phyloP scores from a whole-genome alignment of 2,329 filamentous ascomycete species.

The Venturia oleaginea region DNA sequence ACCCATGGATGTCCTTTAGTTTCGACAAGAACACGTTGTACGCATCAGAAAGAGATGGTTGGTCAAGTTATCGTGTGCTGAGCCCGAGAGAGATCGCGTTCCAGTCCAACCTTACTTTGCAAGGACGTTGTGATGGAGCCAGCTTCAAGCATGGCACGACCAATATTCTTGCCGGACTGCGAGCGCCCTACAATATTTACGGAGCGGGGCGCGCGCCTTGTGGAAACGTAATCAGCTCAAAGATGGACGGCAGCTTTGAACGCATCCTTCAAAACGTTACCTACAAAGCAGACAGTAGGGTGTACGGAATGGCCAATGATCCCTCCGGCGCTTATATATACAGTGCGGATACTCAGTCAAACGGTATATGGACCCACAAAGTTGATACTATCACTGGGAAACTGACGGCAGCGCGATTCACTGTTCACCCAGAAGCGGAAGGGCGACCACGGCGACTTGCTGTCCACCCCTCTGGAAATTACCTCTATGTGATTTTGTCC shows the following conservation, averaged over 20 bases:
- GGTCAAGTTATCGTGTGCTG: conserved; percentile 1
- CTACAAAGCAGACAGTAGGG: neutral
- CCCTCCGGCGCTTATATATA: conserved; percentile 1
- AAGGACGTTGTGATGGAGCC: conserved; percentile 5
- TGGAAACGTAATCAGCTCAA: neutral
- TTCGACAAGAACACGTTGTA: conserved; percentile 4
- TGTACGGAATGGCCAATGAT: conserved; percentile 8
- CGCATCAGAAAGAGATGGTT: conserved; percentile 9
- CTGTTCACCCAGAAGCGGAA: neutral
- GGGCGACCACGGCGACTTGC: conserved; percentile 1
- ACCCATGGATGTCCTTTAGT: conserved; percentile 3
- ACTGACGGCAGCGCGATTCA: neutral
- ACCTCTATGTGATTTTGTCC: conserved; percentile 4
- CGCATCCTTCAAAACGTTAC: conserved; percentile 32
- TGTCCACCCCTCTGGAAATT: conserved; percentile 3
- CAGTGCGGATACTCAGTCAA: conserved; percentile 1
- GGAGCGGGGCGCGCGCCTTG: conserved; percentile 8
- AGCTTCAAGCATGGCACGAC: conserved; percentile 5
- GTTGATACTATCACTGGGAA: neutral
- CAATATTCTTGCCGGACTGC: neutral
- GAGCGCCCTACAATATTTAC: conserved; percentile 6
- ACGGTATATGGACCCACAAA: conserved; percentile 8
- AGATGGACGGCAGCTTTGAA: conserved; percentile 43
- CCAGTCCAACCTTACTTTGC: neutral
- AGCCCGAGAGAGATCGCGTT: neutral